phyloP scores from a whole-genome alignment of 257 asterid species.

The Prunella vulgaris region DNA sequence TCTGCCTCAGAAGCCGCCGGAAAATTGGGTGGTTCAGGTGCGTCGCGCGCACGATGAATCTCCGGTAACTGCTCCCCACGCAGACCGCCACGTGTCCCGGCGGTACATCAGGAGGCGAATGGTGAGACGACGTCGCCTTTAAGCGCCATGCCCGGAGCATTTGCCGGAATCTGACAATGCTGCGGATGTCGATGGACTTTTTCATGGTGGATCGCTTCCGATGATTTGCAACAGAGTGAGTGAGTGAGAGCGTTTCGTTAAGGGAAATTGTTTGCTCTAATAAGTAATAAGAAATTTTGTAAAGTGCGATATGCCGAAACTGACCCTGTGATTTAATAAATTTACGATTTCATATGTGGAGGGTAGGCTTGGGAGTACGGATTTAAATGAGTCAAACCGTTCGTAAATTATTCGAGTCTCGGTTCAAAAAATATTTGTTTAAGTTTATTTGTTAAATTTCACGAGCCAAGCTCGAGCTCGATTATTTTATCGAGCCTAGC shows the following conservation, averaged over 20 bases:
- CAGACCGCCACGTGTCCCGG: constrained; percentile 73
- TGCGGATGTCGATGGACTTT: constrained; percentile 25
- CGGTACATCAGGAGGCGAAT: constrained; percentile 62
- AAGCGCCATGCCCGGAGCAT: constrained; percentile 68
- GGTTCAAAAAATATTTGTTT: too few relatives aligned
- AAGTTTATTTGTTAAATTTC: too few relatives aligned
- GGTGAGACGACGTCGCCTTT: constrained; percentile 33
- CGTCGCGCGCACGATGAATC: constrained; percentile 68
- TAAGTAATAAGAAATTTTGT: too few relatives aligned
- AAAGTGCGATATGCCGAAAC: background rate
- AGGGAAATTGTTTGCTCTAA: background rate
- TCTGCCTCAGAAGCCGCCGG: constrained; percentile 45
- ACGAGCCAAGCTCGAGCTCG: too few relatives aligned
- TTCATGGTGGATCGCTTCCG: background rate
- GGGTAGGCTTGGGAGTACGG: too few relatives aligned
- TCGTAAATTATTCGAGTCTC: too few relatives aligned
- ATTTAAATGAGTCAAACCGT: too few relatives aligned
- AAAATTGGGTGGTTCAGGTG: constrained; percentile 75
- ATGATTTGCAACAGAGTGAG: too few relatives aligned
- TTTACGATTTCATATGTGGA: background rate
- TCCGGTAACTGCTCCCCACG: constrained; percentile 47
- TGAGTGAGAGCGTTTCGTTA: background rate
- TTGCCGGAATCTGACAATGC: constrained; percentile 62
- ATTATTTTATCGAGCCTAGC: too few relatives aligned
- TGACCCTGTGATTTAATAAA: background rate